Percentiles rank a stretch among this genome's conserved stretches.
Conservation (phyloP, 148 eudicot species). For the Rhododendron mucronatum region DNA sequence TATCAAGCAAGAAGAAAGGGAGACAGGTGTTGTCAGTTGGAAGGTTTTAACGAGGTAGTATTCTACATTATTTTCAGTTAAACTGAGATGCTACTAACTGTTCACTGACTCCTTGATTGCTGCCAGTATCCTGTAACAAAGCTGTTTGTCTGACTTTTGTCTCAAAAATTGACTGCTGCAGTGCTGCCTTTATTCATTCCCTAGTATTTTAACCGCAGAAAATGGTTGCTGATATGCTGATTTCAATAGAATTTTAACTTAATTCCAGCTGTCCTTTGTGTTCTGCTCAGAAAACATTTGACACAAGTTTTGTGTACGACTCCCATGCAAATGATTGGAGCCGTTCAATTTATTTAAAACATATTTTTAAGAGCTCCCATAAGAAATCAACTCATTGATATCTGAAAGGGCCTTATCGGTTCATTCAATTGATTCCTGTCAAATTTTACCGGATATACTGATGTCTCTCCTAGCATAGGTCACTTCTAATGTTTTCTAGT, state of each 20-base stretch:
- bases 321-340: no score
- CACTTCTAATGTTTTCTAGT: neutral
- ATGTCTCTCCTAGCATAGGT: neutral
- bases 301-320: no score
- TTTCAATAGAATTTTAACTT: neutral
- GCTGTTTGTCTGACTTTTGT: neutral
- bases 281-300: neutral
- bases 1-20: slow-evolving; percentile 56
- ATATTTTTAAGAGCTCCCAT: no score
- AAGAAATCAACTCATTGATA: no score
- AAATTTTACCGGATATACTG: no score
- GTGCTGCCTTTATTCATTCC: neutral
- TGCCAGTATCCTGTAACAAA: neutral
- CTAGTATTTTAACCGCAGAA: neutral
- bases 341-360: no score
- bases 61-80: no score
- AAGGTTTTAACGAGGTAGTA: slow-evolving; percentile 46
- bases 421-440: no score
- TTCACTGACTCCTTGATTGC: neutral
- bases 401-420: no score
- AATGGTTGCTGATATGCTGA: neutral
- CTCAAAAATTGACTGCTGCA: neutral
- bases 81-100: neutral
- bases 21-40: slow-evolving; percentile 58
- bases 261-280: neutral